Evolutionary conservation across 257 asterid species (phyloP).

Genomic region (Nicotiana tabacum): DNA sequence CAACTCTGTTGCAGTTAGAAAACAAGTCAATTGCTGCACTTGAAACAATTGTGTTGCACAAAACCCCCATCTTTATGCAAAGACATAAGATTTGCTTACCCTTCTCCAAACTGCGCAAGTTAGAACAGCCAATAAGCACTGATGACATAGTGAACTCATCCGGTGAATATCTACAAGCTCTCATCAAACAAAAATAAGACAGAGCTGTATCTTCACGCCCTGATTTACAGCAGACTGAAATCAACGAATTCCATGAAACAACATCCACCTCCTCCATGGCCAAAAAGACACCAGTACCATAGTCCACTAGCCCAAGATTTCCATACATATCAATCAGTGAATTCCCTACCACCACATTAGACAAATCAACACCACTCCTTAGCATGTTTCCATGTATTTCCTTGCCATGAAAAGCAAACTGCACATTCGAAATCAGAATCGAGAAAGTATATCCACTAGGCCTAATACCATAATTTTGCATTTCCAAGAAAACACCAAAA

Average conservation of each 20-base stretch:
- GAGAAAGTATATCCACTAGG: slow-evolving; percentile 62
- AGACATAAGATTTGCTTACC: slow-evolving; percentile 55
- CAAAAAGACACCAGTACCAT: slow-evolving; percentile 49
- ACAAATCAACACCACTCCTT: slow-evolving; percentile 36
- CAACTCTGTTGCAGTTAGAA: slow-evolving; percentile 65
- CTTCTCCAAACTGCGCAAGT: slow-evolving; percentile 45
- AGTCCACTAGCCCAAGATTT: slow-evolving; percentile 50
- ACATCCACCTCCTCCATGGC: slow-evolving; percentile 53
- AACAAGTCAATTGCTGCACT: slow-evolving; percentile 68
- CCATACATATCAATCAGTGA: slow-evolving; percentile 63
- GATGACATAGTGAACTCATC: slow-evolving; percentile 57
- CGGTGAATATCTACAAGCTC: slow-evolving; percentile 26
- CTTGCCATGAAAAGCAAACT: slow-evolving; percentile 40
- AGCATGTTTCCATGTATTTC: slow-evolving; percentile 52
- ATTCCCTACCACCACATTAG: slow-evolving; percentile 56
- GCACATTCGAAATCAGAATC: slow-evolving; percentile 37
- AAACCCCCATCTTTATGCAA: slow-evolving; percentile 52
- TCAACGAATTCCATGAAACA: slow-evolving; percentile 71
- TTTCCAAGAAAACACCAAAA: slow-evolving; percentile 38
- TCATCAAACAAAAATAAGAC: slow-evolving; percentile 39
- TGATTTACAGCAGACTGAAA: slow-evolving; percentile 48
- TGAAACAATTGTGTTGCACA: slow-evolving; percentile 44
- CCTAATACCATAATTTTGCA: slow-evolving; percentile 36
- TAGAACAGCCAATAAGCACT: slow-evolving; percentile 46
- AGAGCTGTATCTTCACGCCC: slow-evolving; percentile 38